phyloP scores from a whole-genome alignment of 352 stramenopile genomes.

The Globisporangium spinosum region DNA sequence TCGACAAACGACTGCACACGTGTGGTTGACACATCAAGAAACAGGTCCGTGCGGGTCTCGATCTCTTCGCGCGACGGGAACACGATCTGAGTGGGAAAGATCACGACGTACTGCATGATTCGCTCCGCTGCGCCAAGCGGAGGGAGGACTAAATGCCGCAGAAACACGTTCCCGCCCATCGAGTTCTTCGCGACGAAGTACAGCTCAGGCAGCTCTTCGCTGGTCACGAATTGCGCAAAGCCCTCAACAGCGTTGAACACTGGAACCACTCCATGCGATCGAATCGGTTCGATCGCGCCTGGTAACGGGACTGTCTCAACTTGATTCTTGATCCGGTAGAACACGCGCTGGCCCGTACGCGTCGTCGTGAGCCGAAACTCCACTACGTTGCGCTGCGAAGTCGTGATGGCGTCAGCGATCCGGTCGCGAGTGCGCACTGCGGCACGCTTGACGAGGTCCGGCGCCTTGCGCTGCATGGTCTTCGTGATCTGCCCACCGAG shows the following conservation, averaged over 20 bases:
- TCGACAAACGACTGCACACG: constrained; percentile 72
- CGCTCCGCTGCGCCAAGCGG: constrained; percentile 62
- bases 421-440: constrained; percentile 61
- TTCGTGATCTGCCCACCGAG: constrained; percentile 57
- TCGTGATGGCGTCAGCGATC: constrained; percentile 50
- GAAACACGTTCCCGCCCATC: constrained; percentile 61
- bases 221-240: constrained; percentile 74
- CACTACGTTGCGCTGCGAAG: constrained; percentile 50
- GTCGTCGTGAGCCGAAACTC: constrained; percentile 59
- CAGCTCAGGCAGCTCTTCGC: constrained; percentile 76
- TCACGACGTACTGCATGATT: constrained; percentile 69
- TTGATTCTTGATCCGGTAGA: constrained; percentile 60
- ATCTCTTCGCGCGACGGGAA: constrained; percentile 80
- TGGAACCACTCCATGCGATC: constrained; percentile 53
- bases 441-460: constrained; percentile 68
- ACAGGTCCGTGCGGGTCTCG: constrained; percentile 67
- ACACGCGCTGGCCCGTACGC: constrained; percentile 53
- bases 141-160: constrained; percentile 66
- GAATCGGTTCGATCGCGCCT: constrained; percentile 44
- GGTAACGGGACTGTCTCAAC: constrained; percentile 54
- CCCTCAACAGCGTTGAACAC: constrained; percentile 66
- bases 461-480: constrained; percentile 75
- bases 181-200: constrained; percentile 85
- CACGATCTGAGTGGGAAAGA: constrained; percentile 70
- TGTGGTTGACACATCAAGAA: constrained; percentile 69